Conservation (phyloP, 345 rosid genomes). For the Kandelia obovata region DNA sequence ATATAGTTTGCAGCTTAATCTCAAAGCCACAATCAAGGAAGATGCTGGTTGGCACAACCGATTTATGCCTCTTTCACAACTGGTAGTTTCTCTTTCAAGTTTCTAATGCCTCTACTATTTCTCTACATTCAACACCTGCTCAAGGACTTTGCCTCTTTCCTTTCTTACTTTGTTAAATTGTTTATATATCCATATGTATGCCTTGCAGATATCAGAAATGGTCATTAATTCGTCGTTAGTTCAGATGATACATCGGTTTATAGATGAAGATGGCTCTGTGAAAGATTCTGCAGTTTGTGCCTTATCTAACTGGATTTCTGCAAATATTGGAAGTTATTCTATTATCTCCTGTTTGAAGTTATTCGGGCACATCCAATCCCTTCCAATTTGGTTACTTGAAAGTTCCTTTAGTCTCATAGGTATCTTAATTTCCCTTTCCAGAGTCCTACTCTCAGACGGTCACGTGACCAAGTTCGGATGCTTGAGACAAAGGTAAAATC, state of each 20-base stretch:
- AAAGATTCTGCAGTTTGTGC: conserved; percentile 83
- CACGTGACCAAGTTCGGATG: conserved; percentile 56
- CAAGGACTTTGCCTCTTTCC: too few relatives aligned
- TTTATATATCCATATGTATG: neutral
- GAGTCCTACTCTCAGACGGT: conserved; percentile 70
- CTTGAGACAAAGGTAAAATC: conserved; percentile 68
- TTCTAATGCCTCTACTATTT: neutral
- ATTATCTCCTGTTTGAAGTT: neutral
- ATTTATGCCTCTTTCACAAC: conserved; percentile 69
- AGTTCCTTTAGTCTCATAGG: conserved; percentile 12
- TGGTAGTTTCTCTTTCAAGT: conserved; percentile 41
- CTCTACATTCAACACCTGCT: neutral
- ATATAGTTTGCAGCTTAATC: conserved; percentile 58
- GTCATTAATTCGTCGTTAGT: conserved; percentile 49
- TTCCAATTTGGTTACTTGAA: neutral
- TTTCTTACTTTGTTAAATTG: too few relatives aligned
- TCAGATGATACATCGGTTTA: conserved; percentile 54
- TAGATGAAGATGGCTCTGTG: conserved; percentile 75
- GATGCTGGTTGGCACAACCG: conserved; percentile 61
- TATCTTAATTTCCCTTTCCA: conserved; percentile 28
- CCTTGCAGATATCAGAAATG: conserved; percentile 57
- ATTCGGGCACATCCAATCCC: neutral
- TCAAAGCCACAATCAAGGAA: conserved; percentile 65
- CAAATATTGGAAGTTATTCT: neutral
- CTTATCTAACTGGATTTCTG: neutral